Conservation (phyloP, 129 eudicot genomes). For the Gnaphalium uliginosum region DNA sequence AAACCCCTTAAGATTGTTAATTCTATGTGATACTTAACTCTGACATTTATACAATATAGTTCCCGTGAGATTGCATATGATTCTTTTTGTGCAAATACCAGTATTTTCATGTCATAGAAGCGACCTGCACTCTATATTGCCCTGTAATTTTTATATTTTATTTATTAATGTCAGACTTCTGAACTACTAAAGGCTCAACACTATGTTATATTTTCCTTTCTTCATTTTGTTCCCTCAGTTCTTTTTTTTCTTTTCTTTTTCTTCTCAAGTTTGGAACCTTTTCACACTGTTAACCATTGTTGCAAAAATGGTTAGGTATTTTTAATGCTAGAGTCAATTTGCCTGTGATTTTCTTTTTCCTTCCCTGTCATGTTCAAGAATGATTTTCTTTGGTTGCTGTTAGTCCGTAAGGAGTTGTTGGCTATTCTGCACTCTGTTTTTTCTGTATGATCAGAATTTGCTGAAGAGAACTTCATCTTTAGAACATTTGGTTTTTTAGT, state of each 20-base stretch:
- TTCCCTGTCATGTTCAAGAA: neutral
- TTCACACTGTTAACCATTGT: neutral
- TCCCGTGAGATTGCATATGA: neutral
- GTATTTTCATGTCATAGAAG: neutral
- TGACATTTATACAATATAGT: neutral
- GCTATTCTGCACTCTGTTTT: neutral
- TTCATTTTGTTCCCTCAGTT: neutral
- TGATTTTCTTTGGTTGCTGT: conserved; percentile 3
- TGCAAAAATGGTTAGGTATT: neutral
- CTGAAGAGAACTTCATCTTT: neutral
- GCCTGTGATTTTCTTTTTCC: conserved; percentile 17
- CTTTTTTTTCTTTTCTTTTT: no score
- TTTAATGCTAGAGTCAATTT: neutral
- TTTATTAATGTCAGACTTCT: neutral
- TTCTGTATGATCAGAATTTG: conserved; percentile 5
- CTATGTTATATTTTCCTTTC: neutral
- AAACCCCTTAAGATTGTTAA: no score
- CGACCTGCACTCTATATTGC: neutral
- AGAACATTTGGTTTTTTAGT: neutral
- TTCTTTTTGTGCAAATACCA: neutral
- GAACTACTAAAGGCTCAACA: neutral
- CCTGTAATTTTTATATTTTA: neutral
- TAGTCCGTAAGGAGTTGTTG: neutral
- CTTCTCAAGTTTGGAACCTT: neutral
- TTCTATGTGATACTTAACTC: neutral